A percentile compares a stretch with the other conserved stretches of the same genome.
These are phyloP conservation scores for Saccharum spontaneum DNA, from an alignment of 176 grass and related monocot species.

Conservation along the genomic window DNA sequence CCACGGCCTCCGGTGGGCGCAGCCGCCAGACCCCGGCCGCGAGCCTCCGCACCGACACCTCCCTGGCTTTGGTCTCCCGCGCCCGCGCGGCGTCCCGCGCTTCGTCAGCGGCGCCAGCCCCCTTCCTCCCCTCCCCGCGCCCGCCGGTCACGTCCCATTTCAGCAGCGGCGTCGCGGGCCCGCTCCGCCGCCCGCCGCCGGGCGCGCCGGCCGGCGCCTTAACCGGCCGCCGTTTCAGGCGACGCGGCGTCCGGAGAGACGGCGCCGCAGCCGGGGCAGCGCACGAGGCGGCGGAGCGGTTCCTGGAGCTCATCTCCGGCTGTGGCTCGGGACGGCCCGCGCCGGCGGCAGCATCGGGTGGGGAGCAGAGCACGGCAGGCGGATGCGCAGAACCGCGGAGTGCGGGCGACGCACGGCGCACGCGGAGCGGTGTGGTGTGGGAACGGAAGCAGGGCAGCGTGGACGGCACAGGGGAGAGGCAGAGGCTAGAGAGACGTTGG, in stretches of 20 bases:
- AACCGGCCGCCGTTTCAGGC: slow-evolving; percentile 20
- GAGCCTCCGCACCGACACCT: slow-evolving; percentile 78
- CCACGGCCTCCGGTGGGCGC: slow-evolving; percentile 63
- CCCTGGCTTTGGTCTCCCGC: slow-evolving; percentile 24
- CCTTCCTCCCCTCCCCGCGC: not conserved
- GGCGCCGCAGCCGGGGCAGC: not conserved
- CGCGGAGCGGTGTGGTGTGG: not conserved
- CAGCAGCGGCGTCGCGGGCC: slow-evolving; percentile 73
- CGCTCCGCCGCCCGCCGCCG: slow-evolving; percentile 51
- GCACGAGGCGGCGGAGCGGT: not conserved
- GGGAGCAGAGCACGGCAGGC: not conserved
- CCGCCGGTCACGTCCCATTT: slow-evolving; percentile 52
- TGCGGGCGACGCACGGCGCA: not conserved
- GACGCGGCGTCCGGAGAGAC: slow-evolving; percentile 31
- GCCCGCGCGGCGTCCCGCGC: not conserved
- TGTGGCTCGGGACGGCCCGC: not conserved
- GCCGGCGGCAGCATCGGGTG: slow-evolving; percentile 30
- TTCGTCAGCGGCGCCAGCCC: not conserved
- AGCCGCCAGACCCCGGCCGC: slow-evolving; percentile 78
- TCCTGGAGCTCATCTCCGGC: slow-evolving; percentile 41
- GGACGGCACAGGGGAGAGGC: not conserved
- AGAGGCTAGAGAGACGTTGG: slow-evolving; percentile 59
- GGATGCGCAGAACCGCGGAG: not conserved
- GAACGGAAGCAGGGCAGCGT: not conserved
- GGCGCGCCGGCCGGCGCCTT: slow-evolving; percentile 23